phyloP scores from a whole-genome alignment of 352 stramenopile species.

The Aphanomyces astaci region DNA sequence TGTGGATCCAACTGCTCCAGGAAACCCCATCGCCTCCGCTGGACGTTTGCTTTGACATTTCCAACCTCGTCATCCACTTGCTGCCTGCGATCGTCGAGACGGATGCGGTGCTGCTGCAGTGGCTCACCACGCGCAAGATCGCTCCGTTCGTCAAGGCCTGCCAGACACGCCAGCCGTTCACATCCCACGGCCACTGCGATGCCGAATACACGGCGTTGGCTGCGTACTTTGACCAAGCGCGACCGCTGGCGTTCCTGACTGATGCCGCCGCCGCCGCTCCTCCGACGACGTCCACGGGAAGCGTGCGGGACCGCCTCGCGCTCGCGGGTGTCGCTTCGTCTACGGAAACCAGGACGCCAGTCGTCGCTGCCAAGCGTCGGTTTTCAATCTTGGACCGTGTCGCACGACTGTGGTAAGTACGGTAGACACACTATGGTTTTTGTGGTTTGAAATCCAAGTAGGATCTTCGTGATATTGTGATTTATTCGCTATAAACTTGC shows the following conservation, averaged over 20 bases:
- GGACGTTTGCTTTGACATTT: constrained; percentile 55
- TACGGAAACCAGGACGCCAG: not conserved
- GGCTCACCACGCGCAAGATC: constrained; percentile 55
- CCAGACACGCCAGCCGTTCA: constrained; percentile 49
- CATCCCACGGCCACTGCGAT: constrained; percentile 54
- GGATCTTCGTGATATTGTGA: too few relatives aligned
- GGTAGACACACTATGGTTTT: constrained; percentile 17
- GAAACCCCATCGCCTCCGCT: constrained; percentile 57
- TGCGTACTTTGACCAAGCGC: constrained; percentile 40
- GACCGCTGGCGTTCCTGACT: constrained; percentile 16
- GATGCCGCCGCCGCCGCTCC: not conserved
- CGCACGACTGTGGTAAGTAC: constrained; percentile 53
- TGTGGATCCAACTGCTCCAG: constrained; percentile 67
- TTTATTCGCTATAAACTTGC: too few relatives aligned
- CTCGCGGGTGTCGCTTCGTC: not conserved
- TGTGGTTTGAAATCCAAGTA: not conserved
- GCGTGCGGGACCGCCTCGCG: constrained; percentile 5
- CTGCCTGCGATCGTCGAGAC: constrained; percentile 55
- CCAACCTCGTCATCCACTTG: constrained; percentile 51
- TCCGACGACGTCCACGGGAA: not conserved
- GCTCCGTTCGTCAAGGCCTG: constrained; percentile 66
- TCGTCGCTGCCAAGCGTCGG: constrained; percentile 27
- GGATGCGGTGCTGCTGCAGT: constrained; percentile 65
- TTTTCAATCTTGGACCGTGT: constrained; percentile 26
- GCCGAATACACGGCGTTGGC: constrained; percentile 60